phyloP scores from a whole-genome alignment of 352 stramenopile species.

The Phytophthora vignae region DNA sequence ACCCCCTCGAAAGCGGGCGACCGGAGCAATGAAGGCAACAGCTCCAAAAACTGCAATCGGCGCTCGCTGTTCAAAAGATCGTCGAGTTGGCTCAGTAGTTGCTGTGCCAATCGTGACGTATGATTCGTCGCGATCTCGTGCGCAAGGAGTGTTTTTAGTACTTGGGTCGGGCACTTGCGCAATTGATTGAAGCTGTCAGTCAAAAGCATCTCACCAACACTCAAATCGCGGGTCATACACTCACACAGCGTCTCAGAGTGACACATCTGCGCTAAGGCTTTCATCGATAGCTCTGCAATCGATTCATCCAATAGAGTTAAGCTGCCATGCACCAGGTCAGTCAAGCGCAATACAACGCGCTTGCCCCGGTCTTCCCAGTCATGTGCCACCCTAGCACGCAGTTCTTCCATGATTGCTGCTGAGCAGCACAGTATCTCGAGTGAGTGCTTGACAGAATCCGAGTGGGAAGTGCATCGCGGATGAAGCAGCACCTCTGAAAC shows the following conservation, averaged over 20 bases:
- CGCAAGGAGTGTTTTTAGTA: slow-evolving; percentile 11
- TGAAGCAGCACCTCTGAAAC: slow-evolving; percentile 2
- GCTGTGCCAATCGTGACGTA: neutral
- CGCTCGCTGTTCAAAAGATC: neutral
- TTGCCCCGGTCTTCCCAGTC: slow-evolving; percentile 19
- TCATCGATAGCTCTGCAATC: slow-evolving; percentile 5
- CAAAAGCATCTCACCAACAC: slow-evolving; percentile 9
- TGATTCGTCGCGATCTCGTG: neutral
- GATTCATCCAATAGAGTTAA: neutral
- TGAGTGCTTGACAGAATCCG: neutral
- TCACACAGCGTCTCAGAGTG: slow-evolving; percentile 9
- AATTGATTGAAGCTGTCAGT: neutral
- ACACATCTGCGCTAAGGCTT: neutral
- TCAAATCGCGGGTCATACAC: slow-evolving; percentile 3
- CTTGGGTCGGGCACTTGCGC: neutral
- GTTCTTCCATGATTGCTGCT: neutral
- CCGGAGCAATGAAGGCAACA: slow-evolving; percentile 13
- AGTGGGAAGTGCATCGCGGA: neutral
- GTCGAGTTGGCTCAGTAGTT: neutral
- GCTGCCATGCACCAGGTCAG: neutral
- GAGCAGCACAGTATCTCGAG: slow-evolving; percentile 12
- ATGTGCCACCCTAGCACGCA: neutral
- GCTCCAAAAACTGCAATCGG: slow-evolving; percentile 3
- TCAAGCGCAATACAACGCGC: slow-evolving; percentile 11
- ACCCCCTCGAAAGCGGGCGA: neutral